phyloP scores from a whole-genome alignment of 192 early-diverging fungal genomes.

The Rhizophagus sp. region DNA sequence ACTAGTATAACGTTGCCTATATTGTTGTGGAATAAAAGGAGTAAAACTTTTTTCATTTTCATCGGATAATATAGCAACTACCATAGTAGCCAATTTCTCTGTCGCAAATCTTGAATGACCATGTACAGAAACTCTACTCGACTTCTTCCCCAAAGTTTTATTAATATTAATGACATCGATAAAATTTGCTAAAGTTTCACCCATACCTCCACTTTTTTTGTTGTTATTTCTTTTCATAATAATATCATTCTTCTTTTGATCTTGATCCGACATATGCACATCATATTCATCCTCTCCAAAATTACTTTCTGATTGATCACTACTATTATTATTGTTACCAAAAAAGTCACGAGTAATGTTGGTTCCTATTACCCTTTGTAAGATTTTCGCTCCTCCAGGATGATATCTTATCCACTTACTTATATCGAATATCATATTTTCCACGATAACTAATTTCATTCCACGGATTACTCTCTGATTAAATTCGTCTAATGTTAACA shows the following conservation, averaged over 20 bases:
- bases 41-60: too few relatives aligned
- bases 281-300: background rate
- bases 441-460: slow-evolving; percentile 12
- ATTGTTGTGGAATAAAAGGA: background rate
- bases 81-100: slow-evolving; percentile 3
- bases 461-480: slow-evolving; percentile 2
- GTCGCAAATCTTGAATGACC: slow-evolving; percentile 10
- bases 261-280: background rate
- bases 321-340: background rate
- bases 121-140: background rate
- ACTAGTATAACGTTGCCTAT: background rate
- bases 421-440: slow-evolving; percentile 22
- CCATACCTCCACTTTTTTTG: background rate
- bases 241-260: background rate
- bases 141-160: background rate
- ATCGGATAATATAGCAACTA: background rate
- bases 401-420: slow-evolving; percentile 26
- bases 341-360: slow-evolving; percentile 8
- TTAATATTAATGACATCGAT: slow-evolving; percentile 14
- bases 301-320: background rate
- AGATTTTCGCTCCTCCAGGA: slow-evolving; percentile 25
- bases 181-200: background rate
- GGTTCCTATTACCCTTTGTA: slow-evolving; percentile 29
- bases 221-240: background rate
- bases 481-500: background rate